Evolutionary conservation across 306 rosid species (phyloP), one percentile per base, ranked within the genome.

Genomic region (Sesbania bispinosa): DNA sequence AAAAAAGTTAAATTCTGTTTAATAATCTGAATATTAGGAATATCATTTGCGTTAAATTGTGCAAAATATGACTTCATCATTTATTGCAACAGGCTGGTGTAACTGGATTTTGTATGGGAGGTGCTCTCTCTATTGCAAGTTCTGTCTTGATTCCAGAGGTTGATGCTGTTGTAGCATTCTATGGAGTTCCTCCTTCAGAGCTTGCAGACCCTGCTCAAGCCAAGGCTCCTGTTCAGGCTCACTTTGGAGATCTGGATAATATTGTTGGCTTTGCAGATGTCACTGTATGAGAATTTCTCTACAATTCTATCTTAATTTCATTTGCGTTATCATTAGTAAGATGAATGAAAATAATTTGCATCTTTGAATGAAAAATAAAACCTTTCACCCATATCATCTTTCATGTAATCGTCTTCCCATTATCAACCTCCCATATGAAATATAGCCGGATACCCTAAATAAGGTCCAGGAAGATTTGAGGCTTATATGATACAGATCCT

Each of bases 81-180:
- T 78, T 71, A 36, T 74, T 62, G 38, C 62, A 55, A 72, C 81
- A 89, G 98, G 95, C 61, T 62, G 96, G 98, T 77, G 95, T 92
- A 41, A 83, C 96, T 81, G 98, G 98, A 74, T 92, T 81, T 72
- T 92, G 98, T 77, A 89, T 89, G 96, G 98, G 96, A 9, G 98
- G 96, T 68, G 98, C 98, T 36, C 98, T 92, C 45, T 77, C 96
- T 29, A 86, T 92, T 81, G 98, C 98, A 50, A 83, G 96, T 52
- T 88, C 98, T 76, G 98, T 88, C 51, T 85, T 92, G 84, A 79
- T 86, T 21, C 85, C 90, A 38, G 84, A 75, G 67, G 90, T 88
- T 58, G 96, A 92, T 78, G 92, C 94, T 74, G 92, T 79, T 76
- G 96, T 92, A 75, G 89, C 94, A 67, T 92, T 92, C 67, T 92